Percentiles rank a stretch among this genome's conserved stretches.
Evolutionary conservation across 164 flowering plant genomes (phyloP).

Genomic region (Vitis riparia): DNA sequence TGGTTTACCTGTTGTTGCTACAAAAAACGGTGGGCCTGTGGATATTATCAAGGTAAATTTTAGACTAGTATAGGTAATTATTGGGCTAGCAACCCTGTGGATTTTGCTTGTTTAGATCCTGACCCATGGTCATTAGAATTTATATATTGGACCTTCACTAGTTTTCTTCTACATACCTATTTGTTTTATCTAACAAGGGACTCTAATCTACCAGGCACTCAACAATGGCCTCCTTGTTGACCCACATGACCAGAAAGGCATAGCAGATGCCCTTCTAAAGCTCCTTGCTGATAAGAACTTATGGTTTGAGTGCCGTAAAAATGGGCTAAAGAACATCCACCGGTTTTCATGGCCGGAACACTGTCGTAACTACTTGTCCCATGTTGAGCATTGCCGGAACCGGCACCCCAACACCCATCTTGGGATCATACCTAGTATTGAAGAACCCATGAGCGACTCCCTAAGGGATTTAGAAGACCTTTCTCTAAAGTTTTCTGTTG

Average conservation of each 20-base stretch:
- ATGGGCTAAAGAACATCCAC: constrained; percentile 71
- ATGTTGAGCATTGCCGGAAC: constrained; percentile 60
- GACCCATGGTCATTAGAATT: no score
- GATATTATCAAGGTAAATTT: constrained; percentile 61
- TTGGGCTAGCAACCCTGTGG: no score
- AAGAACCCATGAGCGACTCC: constrained; percentile 87
- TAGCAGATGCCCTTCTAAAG: constrained; percentile 75
- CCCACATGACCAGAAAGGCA: constrained; percentile 71
- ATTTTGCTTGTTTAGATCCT: no score
- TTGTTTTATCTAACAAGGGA: constrained; percentile 1
- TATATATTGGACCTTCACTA: no score
- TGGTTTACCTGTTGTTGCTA: constrained; percentile 73
- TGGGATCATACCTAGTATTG: constrained; percentile 40
- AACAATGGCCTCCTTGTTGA: constrained; percentile 71
- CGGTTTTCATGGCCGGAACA: constrained; percentile 88
- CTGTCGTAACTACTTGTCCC: constrained; percentile 71
- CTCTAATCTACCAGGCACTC: constrained; percentile 43
- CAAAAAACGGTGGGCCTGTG: constrained; percentile 79
- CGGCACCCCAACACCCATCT: constrained; percentile 65
- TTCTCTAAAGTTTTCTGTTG: constrained; percentile 68
- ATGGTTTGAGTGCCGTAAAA: constrained; percentile 70
- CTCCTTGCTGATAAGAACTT: constrained; percentile 68
- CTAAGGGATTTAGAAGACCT: constrained; percentile 73
- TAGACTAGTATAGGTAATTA: no score
- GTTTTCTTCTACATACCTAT: background rate